A percentile compares a stretch with the other conserved stretches of the same genome.
phyloP scores from a whole-genome alignment of 768 basidiomycete genomes.

The Fomitopsis serialis region DNA sequence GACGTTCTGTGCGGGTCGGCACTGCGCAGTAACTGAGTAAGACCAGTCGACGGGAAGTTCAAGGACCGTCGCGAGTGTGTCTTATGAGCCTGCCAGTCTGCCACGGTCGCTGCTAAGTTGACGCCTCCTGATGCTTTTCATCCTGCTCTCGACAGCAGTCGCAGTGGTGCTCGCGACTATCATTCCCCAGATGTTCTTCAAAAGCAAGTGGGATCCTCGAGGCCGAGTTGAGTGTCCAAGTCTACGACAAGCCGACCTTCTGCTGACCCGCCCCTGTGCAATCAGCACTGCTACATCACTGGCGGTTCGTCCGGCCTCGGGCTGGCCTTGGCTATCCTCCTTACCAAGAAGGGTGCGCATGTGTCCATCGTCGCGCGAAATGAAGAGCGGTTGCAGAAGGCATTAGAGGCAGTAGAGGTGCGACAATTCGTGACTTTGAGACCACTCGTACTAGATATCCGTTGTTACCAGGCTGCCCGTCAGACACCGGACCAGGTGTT shows the following conservation, averaged over 20 bases:
- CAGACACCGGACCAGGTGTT: slow-evolving; percentile 56
- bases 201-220: slow-evolving; percentile 24
- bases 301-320: slow-evolving; percentile 84
- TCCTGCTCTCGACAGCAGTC: slow-evolving; percentile 3
- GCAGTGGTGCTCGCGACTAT: background rate
- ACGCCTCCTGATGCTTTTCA: background rate
- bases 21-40: too few relatives aligned
- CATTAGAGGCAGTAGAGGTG: slow-evolving; percentile 63
- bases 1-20: too few relatives aligned
- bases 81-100: too few relatives aligned
- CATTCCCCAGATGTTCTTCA: slow-evolving; percentile 13
- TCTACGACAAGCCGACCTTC: background rate
- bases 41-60: too few relatives aligned
- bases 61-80: too few relatives aligned
- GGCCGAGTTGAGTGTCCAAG: slow-evolving; percentile 15
- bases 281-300: slow-evolving; percentile 79
- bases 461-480: slow-evolving; percentile 39
- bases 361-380: slow-evolving; percentile 84
- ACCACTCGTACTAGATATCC: background rate
- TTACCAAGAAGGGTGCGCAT: slow-evolving; percentile 67
- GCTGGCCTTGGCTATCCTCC: slow-evolving; percentile 60
- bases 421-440: slow-evolving; percentile 14
- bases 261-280: background rate
- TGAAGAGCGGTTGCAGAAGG: slow-evolving; percentile 53
- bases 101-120: too few relatives aligned